These are phyloP conservation scores for Backusella westeae DNA, from an alignment of 192 early-diverging fungal species.

Conservation along the genomic window DNA sequence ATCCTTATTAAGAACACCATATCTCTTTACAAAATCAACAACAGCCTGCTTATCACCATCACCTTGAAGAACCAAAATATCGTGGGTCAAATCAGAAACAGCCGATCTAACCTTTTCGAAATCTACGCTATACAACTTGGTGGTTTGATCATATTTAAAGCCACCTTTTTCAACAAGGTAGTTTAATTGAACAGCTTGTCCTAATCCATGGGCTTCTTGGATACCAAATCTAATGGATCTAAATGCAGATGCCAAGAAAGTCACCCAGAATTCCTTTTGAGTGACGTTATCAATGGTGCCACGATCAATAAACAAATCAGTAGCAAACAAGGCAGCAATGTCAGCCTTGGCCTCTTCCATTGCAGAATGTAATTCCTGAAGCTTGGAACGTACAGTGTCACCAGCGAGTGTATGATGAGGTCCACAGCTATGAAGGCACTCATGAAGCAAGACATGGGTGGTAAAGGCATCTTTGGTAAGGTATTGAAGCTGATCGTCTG, in stretches of 20 bases:
- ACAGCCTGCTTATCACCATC: constrained; percentile 64
- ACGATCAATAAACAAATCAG: constrained; percentile 54
- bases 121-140: constrained; percentile 54
- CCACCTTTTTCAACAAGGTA: constrained; percentile 67
- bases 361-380: constrained; percentile 69
- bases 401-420: constrained; percentile 57
- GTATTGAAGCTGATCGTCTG: constrained; percentile 48
- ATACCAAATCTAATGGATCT: constrained; percentile 71
- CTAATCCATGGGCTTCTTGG: constrained; percentile 66
- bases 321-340: constrained; percentile 65
- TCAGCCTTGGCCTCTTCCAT: constrained; percentile 81
- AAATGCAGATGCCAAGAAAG: constrained; percentile 72
- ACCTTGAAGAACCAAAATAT: constrained; percentile 70
- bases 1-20: constrained; percentile 47
- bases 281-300: constrained; percentile 58
- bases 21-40: constrained; percentile 53
- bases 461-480: constrained; percentile 71
- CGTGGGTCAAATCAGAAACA: constrained; percentile 57
- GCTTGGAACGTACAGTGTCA: constrained; percentile 60
- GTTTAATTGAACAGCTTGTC: constrained; percentile 70
- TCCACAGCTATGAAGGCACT: constrained; percentile 70
- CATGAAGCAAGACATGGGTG: constrained; percentile 69
- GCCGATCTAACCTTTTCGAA: constrained; percentile 54
- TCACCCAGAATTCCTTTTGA: constrained; percentile 64
- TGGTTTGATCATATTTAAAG: constrained; percentile 45